phyloP scores from a whole-genome alignment of 2,329 filamentous ascomycete species.

The Exserohilum rostratum region DNA sequence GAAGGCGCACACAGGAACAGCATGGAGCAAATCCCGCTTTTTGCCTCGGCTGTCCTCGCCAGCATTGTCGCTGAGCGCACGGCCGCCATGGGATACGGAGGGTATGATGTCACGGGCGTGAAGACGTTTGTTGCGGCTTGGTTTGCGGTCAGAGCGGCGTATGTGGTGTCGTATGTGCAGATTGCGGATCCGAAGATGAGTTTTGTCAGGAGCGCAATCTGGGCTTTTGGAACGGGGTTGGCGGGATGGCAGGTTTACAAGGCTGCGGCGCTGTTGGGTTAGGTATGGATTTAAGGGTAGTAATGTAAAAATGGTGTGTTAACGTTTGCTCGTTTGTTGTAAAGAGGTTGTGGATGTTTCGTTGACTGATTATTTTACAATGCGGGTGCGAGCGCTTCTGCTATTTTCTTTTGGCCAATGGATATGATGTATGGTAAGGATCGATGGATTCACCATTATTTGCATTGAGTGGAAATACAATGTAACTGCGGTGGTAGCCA shows the following conservation, averaged over 20 bases:
- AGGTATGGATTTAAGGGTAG: no score
- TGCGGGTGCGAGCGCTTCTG: no score
- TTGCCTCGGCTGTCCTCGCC: conserved; percentile 30
- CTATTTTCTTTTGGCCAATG: no score
- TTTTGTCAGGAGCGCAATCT: conserved; percentile 27
- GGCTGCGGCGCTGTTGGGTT: conserved; percentile 28
- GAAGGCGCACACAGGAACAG: conserved; percentile 36
- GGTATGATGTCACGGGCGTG: conserved; percentile 25
- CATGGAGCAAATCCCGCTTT: conserved; percentile 33
- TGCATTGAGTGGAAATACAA: no score
- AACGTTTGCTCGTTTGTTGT: no score
- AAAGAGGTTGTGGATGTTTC: no score
- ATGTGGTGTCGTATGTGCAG: conserved; percentile 27
- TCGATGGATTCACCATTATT: no score
- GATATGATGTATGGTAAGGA: no score
- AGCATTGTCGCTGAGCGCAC: conserved; percentile 33
- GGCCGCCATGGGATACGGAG: conserved; percentile 18
- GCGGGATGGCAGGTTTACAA: conserved; percentile 31
- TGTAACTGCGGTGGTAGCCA: no score
- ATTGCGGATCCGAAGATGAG: conserved; percentile 28
- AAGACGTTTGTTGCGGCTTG: conserved; percentile 26
- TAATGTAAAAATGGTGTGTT: no score
- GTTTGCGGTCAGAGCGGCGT: conserved; percentile 26
- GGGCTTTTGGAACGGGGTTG: conserved; percentile 19
- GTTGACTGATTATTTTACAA: no score